Conservation (phyloP, 495 filamentous ascomycete species). For the Aspergillus kassunensis region DNA sequence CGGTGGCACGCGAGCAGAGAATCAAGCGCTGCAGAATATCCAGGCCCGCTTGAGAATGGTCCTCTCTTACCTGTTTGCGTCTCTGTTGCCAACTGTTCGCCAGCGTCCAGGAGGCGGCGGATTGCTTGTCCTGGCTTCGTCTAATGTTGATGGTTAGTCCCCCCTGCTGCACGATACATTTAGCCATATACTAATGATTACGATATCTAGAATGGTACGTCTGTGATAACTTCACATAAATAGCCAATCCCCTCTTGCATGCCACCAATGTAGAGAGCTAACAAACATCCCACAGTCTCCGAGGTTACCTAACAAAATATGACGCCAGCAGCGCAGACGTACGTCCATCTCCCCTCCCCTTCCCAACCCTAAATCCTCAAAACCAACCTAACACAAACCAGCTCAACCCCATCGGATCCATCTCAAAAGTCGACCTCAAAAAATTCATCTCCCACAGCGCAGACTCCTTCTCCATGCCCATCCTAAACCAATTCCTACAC, state of each 20-base stretch:
- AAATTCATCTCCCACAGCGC: conserved; percentile 68
- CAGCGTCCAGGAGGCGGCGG: conserved; percentile 50
- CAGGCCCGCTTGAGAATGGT: conserved; percentile 84
- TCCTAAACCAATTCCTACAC: conserved; percentile 67
- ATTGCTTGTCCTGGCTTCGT: conserved; percentile 62
- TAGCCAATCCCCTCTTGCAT: too few species aligned
- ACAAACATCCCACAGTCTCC: conserved; percentile 31
- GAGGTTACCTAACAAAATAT: conserved; percentile 74
- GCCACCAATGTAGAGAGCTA: neutral
- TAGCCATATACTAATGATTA: conserved; percentile 18
- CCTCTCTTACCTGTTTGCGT: conserved; percentile 68
- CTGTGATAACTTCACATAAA: neutral
- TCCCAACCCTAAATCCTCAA: neutral
- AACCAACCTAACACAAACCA: conserved; percentile 11
- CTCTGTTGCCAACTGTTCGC: conserved; percentile 57
- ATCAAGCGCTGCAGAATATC: conserved; percentile 74
- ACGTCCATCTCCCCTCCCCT: conserved; percentile 3
- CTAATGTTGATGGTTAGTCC: conserved; percentile 49
- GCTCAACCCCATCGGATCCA: conserved; percentile 68
- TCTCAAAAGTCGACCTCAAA: conserved; percentile 72
- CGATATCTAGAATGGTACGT: conserved; percentile 31
- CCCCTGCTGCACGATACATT: neutral
- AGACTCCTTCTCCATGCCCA: conserved; percentile 61
- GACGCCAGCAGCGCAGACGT: conserved; percentile 58
- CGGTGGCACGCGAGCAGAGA: conserved; percentile 58